Conservation (phyloP, 345 rosid species). For the Physaria fendleri region DNA sequence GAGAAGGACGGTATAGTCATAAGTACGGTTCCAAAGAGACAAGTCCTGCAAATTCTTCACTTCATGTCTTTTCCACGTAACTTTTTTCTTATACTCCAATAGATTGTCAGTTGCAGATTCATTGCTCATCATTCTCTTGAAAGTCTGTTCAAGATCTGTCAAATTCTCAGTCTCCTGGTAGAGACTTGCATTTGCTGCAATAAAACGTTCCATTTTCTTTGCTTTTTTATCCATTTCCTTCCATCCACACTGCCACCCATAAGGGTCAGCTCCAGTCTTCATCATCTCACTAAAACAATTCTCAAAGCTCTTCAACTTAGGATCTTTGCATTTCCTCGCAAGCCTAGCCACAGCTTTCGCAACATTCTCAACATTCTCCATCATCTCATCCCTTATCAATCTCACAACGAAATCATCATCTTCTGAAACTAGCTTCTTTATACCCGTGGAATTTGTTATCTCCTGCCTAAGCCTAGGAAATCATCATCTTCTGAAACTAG, state of each 20-base stretch:
- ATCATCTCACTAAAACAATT: constrained; percentile 48
- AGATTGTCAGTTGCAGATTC: constrained; percentile 55
- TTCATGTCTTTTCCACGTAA: constrained; percentile 77
- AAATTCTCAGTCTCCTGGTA: constrained; percentile 93
- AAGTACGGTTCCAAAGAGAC: constrained; percentile 85
- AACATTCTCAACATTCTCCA: constrained; percentile 52
- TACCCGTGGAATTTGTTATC: too few species aligned
- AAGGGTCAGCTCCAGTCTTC: constrained; percentile 53
- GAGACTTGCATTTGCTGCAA: constrained; percentile 59
- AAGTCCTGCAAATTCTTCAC: constrained; percentile 61
- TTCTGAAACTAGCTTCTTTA: too few species aligned
- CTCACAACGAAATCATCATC: constrained; percentile 44
- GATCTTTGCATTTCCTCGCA: constrained; percentile 62
- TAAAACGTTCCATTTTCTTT: constrained; percentile 79
- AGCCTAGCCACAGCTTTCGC: constrained; percentile 75
- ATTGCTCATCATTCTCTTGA: constrained; percentile 56
- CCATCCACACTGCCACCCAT: constrained; percentile 58
- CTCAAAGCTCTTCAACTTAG: constrained; percentile 57
- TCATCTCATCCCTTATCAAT: constrained; percentile 61
- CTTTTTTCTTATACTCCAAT: constrained; percentile 64
- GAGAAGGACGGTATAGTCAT: constrained; percentile 52
- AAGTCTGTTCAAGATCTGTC: constrained; percentile 67
- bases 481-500: constrained; percentile 84
- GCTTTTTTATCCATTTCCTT: constrained; percentile 83
- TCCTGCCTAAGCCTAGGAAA: too few species aligned